A percentile compares a stretch with the other conserved stretches of the same genome.
phyloP scores from a whole-genome alignment of 139 green algal species.

The Tetradesmus lagerheimii region DNA sequence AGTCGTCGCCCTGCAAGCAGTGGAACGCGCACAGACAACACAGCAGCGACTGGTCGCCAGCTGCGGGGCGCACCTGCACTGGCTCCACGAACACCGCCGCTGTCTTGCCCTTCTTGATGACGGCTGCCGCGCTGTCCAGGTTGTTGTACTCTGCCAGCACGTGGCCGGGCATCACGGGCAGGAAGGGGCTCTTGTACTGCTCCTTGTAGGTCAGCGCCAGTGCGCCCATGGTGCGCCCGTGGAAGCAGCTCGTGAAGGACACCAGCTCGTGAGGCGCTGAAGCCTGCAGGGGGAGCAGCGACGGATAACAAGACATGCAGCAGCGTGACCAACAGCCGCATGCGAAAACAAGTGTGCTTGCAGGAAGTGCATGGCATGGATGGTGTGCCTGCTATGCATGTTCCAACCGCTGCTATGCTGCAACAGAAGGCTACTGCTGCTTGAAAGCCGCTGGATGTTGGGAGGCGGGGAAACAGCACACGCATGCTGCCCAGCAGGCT shows the following conservation, averaged over 20 bases:
- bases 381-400: too few relatives aligned
- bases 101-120: slow-evolving; percentile 89
- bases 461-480: too few relatives aligned
- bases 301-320: not conserved
- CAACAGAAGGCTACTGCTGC: too few relatives aligned
- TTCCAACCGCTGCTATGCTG: too few relatives aligned
- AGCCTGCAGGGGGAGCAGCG: slow-evolving; percentile 22
- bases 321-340: not conserved
- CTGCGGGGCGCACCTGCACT: slow-evolving; percentile 73
- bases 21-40: too few relatives aligned
- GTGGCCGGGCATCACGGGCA: slow-evolving; percentile 88
- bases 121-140: slow-evolving; percentile 76
- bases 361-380: too few relatives aligned
- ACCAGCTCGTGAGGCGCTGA: slow-evolving; percentile 90
- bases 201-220: slow-evolving; percentile 97
- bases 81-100: slow-evolving; percentile 98
- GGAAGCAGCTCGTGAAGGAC: slow-evolving; percentile 95
- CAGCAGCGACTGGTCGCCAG: not conserved
- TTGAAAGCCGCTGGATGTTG: too few relatives aligned
- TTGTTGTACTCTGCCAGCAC: slow-evolving; percentile 76
- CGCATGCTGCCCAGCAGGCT: not conserved
- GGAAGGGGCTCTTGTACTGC: slow-evolving; percentile 96
- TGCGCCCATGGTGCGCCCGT: slow-evolving; percentile 97
- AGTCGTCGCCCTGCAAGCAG: too few relatives aligned
- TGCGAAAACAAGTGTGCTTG: too few relatives aligned